phyloP scores from a whole-genome alignment of 768 basidiomycete genomes.

The Cytidiella melzeri region DNA sequence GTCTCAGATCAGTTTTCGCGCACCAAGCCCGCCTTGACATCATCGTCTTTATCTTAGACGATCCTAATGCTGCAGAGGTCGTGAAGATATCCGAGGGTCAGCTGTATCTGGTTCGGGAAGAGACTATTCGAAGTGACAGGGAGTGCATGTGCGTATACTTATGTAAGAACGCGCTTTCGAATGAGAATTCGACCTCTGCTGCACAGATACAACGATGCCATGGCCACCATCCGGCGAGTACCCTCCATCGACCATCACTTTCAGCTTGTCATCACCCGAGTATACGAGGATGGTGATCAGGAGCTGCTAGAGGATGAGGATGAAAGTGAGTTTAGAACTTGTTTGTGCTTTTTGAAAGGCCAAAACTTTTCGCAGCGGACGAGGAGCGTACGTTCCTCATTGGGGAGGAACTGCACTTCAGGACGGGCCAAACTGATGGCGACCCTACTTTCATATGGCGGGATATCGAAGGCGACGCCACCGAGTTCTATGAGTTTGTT shows the following conservation, averaged over 20 bases:
- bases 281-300: conserved; percentile 96
- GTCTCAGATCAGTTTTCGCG: conserved; percentile 29
- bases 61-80: conserved; percentile 91
- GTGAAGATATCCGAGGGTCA: conserved; percentile 91
- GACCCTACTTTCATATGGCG: conserved; percentile 87
- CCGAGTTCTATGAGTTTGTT: conserved; percentile 93
- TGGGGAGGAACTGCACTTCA: conserved; percentile 85
- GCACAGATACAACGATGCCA: conserved; percentile 87
- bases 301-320: conserved; percentile 92
- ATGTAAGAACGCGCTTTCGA: background rate
- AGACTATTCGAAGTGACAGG: conserved; percentile 82
- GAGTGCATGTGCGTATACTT: conserved; percentile 88
- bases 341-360: background rate
- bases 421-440: conserved; percentile 63
- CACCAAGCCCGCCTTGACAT: conserved; percentile 19
- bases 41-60: conserved; percentile 46
- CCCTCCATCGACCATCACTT: conserved; percentile 72
- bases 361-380: conserved; percentile 52
- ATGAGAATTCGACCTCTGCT: background rate
- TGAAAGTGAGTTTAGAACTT: conserved; percentile 48
- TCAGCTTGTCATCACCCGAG: conserved; percentile 92
- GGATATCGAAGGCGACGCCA: conserved; percentile 85
- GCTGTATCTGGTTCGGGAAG: conserved; percentile 86
- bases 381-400: conserved; percentile 92
- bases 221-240: conserved; percentile 86